Evolutionary conservation across 2,329 filamentous ascomycete genomes (phyloP), one percentile per base, ranked within the genome.

Genomic region (Venturia asperata): DNA sequence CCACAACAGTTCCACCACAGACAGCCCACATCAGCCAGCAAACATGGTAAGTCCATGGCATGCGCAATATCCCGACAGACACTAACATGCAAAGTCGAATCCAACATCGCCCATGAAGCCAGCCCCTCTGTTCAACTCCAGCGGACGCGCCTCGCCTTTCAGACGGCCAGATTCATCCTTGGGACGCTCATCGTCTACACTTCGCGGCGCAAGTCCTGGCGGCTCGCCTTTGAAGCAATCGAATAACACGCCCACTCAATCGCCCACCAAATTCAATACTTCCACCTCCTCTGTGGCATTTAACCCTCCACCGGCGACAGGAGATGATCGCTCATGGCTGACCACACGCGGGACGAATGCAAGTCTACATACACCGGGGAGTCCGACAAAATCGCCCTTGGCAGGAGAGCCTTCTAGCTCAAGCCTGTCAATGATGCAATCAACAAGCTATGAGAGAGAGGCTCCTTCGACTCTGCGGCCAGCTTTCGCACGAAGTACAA

Each of bases 71-170:
- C 10, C 10, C 19, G 27, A n/a, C 15, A 27, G 30, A 39, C 21
- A n/a, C 52, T 58, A 58, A 58, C 52, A 58, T 1, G n/a, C 11
- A 41, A 3, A 66, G 64, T 66, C 65, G 30, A 66, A 58, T 43
- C 73, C 17, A 72, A 71, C 63, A 74, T 75, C 70, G 15, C 65
- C 60, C 42, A 45, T 64, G 60, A 78, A 76, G 69, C 77, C 77
- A 52, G 77, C 75, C 17, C 74, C 74, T 24, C 75, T 79, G 67
- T 77, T 77, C 70, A 78, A 78, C 72, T 76, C 75, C 69, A 77
- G 74, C 70, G 73, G 74, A 19, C 76, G 78, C 68, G 73, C 76
- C 60, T 80, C 78, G 65, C 78, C 78, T 55, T 80, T 80, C 68
- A 74, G 77, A 66, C 74, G 78, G 37, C 74, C 77, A 19, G 76